Percentiles rank a stretch among this genome's conserved stretches.
Evolutionary conservation across 2,329 filamentous ascomycete genomes (phyloP).

Genomic region (Berkeleyomyces basicola): DNA sequence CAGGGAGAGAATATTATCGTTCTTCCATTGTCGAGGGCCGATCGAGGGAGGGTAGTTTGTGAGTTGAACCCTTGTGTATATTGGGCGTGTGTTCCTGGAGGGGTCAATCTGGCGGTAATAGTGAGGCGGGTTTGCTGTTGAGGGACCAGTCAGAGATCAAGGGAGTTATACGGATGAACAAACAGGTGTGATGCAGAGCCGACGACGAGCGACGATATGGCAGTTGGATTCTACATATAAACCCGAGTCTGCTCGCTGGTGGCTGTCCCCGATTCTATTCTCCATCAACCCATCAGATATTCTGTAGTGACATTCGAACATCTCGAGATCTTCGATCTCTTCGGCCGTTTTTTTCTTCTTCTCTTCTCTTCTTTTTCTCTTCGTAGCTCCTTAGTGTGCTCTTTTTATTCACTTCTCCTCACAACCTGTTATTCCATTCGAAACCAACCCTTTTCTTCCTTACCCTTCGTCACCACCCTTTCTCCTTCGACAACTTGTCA

Average conservation of each 20-base stretch:
- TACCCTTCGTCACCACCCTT: background rate
- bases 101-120: background rate
- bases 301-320: background rate
- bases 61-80: background rate
- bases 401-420: slow-evolving; percentile 1
- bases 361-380: background rate
- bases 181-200: background rate
- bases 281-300: background rate
- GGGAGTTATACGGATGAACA: background rate
- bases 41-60: background rate
- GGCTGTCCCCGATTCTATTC: background rate
- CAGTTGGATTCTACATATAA: background rate
- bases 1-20: background rate
- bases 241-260: background rate
- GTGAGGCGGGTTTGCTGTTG: background rate
- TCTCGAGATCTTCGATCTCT: slow-evolving; percentile 4
- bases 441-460: background rate
- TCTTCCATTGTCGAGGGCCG: background rate
- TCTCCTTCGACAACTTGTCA: background rate
- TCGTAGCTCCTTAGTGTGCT: slow-evolving; percentile 4
- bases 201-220: background rate
- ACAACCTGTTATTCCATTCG: background rate
- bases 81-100: background rate
- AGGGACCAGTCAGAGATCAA: background rate
- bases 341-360: background rate